Evolutionary conservation across 345 rosid genomes (phyloP).

Genomic region (Salix exigua): DNA sequence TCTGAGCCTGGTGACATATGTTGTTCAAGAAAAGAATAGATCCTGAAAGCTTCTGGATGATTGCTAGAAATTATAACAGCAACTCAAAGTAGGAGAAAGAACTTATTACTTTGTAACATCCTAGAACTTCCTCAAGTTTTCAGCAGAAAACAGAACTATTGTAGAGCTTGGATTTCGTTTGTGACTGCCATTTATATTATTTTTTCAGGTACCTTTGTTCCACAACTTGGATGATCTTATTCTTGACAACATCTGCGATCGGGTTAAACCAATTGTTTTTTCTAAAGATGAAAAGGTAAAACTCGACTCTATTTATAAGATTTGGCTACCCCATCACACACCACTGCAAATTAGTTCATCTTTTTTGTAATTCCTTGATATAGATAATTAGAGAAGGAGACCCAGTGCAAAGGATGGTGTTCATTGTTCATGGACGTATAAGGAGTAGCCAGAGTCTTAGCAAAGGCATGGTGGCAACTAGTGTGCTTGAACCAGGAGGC

Average conservation of each 20-base stretch:
- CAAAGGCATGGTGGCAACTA: slow-evolving; percentile 68
- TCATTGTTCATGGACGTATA: slow-evolving; percentile 55
- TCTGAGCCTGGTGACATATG: too few relatives aligned
- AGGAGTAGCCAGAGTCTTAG: slow-evolving; percentile 65
- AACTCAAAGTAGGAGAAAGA: too few relatives aligned
- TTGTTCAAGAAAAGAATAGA: too few relatives aligned
- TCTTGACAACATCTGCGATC: slow-evolving; percentile 90
- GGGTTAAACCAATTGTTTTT: slow-evolving; percentile 65
- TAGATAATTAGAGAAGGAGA: slow-evolving; percentile 96
- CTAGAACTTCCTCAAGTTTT: too few relatives aligned
- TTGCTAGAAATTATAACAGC: too few relatives aligned
- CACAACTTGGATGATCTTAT: slow-evolving; percentile 75
- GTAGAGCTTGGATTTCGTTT: neutral
- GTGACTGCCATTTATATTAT: neutral
- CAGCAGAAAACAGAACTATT: neutral
- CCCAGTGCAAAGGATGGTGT: slow-evolving; percentile 77
- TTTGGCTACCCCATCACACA: neutral
- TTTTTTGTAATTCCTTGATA: neutral
- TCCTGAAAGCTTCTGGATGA: too few relatives aligned
- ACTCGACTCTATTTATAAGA: neutral
- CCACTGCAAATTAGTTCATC: neutral
- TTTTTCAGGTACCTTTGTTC: slow-evolving; percentile 68
- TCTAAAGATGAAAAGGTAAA: slow-evolving; percentile 83
- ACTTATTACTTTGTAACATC: too few relatives aligned
- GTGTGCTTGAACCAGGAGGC: slow-evolving; percentile 68